Base-by-base conservation (phyloP, 768 basidiomycete species). In the Phaffia tasmanica region DNA sequence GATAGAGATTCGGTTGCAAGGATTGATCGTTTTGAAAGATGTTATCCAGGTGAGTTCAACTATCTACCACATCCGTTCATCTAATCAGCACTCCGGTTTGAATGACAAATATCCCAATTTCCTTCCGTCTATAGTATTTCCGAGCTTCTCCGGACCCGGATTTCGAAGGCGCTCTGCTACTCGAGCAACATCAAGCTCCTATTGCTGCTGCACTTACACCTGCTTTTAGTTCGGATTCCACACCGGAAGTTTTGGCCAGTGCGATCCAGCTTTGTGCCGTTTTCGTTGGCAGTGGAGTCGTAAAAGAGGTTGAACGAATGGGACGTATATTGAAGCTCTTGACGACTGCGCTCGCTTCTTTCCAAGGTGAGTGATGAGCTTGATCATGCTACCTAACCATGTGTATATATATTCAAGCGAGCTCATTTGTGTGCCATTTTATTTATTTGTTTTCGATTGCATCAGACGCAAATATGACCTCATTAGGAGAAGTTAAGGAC, bases 161-260 rank as follows among this genome's bases (percentile, higher is more conserved):
- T 62, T 98, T 90, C 71, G 87, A 89, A 46, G 89, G 89, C 67
- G 84, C 88, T 0, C 80, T 93, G 6, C 79, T 99, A 2, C 82
- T 99, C 16, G 94, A 99, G 74, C 95, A 99, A 75, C 88, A 95
- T 75, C 95, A 99, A 77, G 94, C 95, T 0, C 94, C 95, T 0
- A 94, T 99, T 68, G 95, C 94, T 1, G 91, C 95, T 23, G 95
- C 95, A 0, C 81, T 98, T 21, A 98, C 94, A 0, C 94, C 95
- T 0, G 92, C 93, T 0, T 98, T 99, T 73, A 91, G 90, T 1
- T 82, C 89, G 0, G 95, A 98, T 74, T 89, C 92, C 0, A 90
- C 91, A 0, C 94, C 94, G 0, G 94, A 99, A 74, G 93, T 98
- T 42, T 74, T 97, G 50, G 89, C 93, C 0, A 86, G 88, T 29